Evolutionary conservation across 345 rosid genomes (phyloP).

Genomic region (Noccaea bulbosa): DNA sequence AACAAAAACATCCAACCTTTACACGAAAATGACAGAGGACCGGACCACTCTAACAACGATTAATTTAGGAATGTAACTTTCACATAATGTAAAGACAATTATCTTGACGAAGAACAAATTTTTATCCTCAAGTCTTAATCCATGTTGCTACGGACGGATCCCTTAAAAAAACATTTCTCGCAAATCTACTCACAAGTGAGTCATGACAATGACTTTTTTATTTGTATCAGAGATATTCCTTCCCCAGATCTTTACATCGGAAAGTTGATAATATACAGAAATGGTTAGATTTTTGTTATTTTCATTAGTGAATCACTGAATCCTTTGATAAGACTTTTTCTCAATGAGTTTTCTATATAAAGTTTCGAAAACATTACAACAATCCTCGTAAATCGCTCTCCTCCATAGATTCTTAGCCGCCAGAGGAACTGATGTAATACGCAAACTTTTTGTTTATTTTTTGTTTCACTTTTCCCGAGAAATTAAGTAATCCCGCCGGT

Average conservation of each 20-base stretch:
- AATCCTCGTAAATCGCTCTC: conserved; percentile 26
- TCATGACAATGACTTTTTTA: conserved; percentile 35
- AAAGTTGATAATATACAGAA: not conserved
- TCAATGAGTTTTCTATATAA: conserved; percentile 17
- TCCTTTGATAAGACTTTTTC: not conserved
- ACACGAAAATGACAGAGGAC: conserved; percentile 33
- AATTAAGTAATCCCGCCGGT: conserved; percentile 20
- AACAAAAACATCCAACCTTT: conserved; percentile 27
- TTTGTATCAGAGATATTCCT: conserved; percentile 11
- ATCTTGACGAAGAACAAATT: conserved; percentile 8
- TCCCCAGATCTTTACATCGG: conserved; percentile 6
- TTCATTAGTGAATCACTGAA: conserved; percentile 1
- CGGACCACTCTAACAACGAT: not conserved
- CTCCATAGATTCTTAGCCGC: conserved; percentile 23
- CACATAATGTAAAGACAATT: not conserved
- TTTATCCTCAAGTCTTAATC: conserved; percentile 33
- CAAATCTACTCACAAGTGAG: conserved; percentile 41
- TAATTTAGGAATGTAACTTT: conserved; percentile 6
- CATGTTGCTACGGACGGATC: conserved; percentile 32
- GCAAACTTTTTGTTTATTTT: not conserved
- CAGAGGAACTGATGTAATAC: conserved; percentile 26
- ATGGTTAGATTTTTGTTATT: not conserved
- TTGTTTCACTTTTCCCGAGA: conserved; percentile 10
- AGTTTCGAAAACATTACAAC: conserved; percentile 15
- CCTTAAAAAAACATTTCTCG: not conserved